These are phyloP conservation scores for Castanea mollissima DNA, from an alignment of 306 rosid genomes.

Conservation along the genomic window DNA sequence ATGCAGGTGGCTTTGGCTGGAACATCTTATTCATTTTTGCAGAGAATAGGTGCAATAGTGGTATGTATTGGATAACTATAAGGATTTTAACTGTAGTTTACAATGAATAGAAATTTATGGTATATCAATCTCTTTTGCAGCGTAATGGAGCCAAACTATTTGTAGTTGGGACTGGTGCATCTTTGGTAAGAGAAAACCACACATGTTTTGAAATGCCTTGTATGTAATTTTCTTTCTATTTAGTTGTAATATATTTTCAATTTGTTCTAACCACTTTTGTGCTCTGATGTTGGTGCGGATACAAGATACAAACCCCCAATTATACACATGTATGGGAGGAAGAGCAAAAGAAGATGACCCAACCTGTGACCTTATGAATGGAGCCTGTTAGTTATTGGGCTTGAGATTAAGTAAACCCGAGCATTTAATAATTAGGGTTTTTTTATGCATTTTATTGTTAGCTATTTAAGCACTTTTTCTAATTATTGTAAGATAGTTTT, in stretches of 20 bases:
- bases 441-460: no score
- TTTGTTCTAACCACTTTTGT: background rate
- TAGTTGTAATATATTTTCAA: background rate
- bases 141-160: conserved; percentile 91
- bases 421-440: no score
- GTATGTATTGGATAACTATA: conserved; percentile 30
- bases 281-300: background rate
- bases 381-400: no score
- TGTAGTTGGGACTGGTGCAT: conserved; percentile 84
- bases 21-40: conserved; percentile 48
- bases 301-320: no score
- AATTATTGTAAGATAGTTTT: no score
- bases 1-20: conserved; percentile 54
- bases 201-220: background rate
- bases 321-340: no score
- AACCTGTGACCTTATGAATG: no score
- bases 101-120: background rate
- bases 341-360: no score
- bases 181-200: conserved; percentile 61
- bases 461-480: no score
- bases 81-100: background rate
- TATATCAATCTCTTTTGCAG: conserved; percentile 37
- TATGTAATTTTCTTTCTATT: background rate
- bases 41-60: conserved; percentile 63
- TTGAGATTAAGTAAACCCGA: no score